Percentiles rank a stretch among this genome's conserved stretches.
Evolutionary conservation across 2,329 filamentous ascomycete species (phyloP).

Genomic region (Daldinia sp.): DNA sequence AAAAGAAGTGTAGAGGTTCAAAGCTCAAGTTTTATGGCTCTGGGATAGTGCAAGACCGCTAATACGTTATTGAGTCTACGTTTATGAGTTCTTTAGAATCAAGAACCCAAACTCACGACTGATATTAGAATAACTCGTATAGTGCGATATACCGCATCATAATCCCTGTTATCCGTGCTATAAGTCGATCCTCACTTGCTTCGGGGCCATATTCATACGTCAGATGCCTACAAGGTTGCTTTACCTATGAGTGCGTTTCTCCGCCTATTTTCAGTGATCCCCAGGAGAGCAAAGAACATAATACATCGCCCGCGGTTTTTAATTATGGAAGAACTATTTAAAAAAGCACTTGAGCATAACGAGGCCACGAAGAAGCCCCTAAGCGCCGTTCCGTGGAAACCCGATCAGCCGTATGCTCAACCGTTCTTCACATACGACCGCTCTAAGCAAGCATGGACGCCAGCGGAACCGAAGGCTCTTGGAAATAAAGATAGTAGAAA

Average conservation of each 20-base stretch:
- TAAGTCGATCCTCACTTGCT: neutral
- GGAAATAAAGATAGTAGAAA: neutral
- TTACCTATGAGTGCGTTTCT: neutral
- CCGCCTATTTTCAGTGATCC: neutral
- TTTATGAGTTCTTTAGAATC: neutral
- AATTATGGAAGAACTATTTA: slow-evolving; percentile 45
- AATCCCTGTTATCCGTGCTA: neutral
- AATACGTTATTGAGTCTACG: neutral
- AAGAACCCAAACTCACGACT: neutral
- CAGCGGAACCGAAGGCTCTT: slow-evolving; percentile 6
- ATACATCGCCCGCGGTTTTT: neutral
- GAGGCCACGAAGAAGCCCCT: slow-evolving; percentile 32
- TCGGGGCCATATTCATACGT: neutral
- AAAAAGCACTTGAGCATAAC: slow-evolving; percentile 40
- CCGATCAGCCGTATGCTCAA: slow-evolving; percentile 47
- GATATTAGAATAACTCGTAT: slow-evolving; percentile 1
- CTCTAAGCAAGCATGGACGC: slow-evolving; percentile 40
- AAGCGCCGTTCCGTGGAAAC: slow-evolving; percentile 42
- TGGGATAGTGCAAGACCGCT: neutral
- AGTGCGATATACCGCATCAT: neutral
- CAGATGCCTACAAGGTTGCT: neutral
- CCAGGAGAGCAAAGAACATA: neutral
- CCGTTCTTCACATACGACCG: slow-evolving; percentile 44
- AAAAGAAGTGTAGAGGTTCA: neutral
- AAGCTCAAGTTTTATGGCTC: neutral